phyloP scores from a whole-genome alignment of 169 alveolate genomes.

The Babesia ovata region DNA sequence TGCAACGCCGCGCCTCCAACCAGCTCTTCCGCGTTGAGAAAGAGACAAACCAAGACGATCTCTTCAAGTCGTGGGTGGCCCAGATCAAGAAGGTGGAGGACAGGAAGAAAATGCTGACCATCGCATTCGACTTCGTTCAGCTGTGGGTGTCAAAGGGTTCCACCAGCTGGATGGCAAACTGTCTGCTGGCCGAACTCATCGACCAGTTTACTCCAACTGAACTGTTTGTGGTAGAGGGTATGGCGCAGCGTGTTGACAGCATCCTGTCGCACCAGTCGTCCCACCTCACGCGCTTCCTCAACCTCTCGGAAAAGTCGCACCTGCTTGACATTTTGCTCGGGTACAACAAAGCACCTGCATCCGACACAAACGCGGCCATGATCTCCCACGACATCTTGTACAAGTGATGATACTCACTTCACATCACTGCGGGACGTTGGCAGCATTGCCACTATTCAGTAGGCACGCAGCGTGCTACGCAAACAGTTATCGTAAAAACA shows the following conservation, averaged over 20 bases:
- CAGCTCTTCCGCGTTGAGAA: conserved; percentile 32
- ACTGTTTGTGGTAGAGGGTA: conserved; percentile 62
- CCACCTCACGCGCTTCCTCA: conserved; percentile 52
- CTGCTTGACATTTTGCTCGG: conserved; percentile 59
- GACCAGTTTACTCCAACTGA: conserved; percentile 42
- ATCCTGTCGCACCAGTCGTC: conserved; percentile 56
- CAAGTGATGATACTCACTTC: conserved; percentile 13
- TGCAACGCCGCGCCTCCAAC: conserved; percentile 13
- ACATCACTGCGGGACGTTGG: no score
- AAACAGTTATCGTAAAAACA: no score
- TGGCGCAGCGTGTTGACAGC: conserved; percentile 49
- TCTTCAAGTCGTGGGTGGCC: conserved; percentile 30
- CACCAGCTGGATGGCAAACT: conserved; percentile 53
- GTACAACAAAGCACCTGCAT: conserved; percentile 6
- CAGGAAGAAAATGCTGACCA: conserved; percentile 21
- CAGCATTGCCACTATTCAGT: no score
- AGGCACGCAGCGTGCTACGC: no score
- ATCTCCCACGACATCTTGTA: conserved; percentile 41
- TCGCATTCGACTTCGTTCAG: conserved; percentile 51
- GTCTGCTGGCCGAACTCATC: conserved; percentile 46
- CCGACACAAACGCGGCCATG: neutral
- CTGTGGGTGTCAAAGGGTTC: conserved; percentile 61
- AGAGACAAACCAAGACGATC: conserved; percentile 7
- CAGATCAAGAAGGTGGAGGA: conserved; percentile 19
- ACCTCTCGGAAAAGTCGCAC: conserved; percentile 62